Conservation (phyloP, 768 basidiomycete genomes). For the Crucibulum laeve region DNA sequence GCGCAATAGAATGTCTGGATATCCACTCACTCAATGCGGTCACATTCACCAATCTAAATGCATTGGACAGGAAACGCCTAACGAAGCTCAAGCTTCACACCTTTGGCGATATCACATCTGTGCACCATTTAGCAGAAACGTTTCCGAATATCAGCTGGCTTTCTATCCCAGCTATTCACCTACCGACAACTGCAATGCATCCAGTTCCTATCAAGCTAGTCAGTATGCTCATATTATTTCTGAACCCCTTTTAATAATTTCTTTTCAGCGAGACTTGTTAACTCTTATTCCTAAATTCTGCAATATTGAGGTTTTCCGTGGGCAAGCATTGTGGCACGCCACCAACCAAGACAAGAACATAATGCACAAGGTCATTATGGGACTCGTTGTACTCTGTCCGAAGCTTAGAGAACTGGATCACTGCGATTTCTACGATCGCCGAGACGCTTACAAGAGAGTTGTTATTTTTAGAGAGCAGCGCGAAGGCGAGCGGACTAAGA, state of each 20-base stretch:
- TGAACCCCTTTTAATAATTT: neutral
- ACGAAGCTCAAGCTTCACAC: conserved; percentile 26
- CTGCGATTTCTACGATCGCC: conserved; percentile 25
- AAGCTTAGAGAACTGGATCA: conserved; percentile 40
- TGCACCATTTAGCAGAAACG: conserved; percentile 26
- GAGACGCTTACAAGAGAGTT: conserved; percentile 29
- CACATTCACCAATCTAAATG: conserved; percentile 22
- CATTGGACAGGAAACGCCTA: conserved; percentile 22
- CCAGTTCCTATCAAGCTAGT: conserved; percentile 22
- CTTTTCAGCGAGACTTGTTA: conserved; percentile 24
- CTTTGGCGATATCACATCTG: conserved; percentile 21
- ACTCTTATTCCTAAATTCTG: conserved; percentile 34
- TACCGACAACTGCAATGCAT: conserved; percentile 13
- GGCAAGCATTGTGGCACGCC: conserved; percentile 37
- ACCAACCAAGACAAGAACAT: conserved; percentile 26
- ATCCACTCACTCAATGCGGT: conserved; percentile 23
- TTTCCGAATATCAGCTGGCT: conserved; percentile 39
- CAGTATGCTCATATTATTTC: conserved; percentile 7
- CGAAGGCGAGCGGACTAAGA: conserved; percentile 18
- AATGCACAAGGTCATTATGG: conserved; percentile 38
- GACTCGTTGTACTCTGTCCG: conserved; percentile 34
- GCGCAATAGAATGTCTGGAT: conserved; percentile 31
- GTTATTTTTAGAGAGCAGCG: conserved; percentile 27
- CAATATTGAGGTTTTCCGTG: conserved; percentile 39
- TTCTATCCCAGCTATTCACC: conserved; percentile 25